Base-by-base conservation (phyloP, 129 eudicot species). In the Rutidosis leptorrhynchoides region DNA sequence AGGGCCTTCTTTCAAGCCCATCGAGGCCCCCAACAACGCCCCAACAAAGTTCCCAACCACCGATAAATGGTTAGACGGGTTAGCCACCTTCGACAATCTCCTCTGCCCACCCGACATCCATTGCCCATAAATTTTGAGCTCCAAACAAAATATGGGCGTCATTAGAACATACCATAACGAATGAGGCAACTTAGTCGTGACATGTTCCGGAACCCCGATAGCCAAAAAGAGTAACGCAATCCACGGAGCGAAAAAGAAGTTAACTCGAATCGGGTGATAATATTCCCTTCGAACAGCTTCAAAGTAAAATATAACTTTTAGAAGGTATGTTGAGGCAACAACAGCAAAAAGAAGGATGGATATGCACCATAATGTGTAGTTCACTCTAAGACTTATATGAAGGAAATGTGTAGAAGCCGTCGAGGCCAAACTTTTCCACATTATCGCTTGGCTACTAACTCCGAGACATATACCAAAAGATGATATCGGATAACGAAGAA, bases 61-160 rank as follows among this genome's bases (percentile, higher is more conserved):
- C 0, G 97, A 77, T 25, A 91, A 74, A 66, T 91, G 96, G 58
- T 87, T 91, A 2, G 90, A 81, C 0, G 96, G 97, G 68, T 91
- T 91, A 1, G 96, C 97, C 72, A 91, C 96, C 70, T 91, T 91
- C 0, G 97, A 91, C 29, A 91, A 86, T 77, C 94, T 73, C 57
- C 97, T 30, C 35, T 87, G 90, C 25, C 97, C 97, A 10, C 97
- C 97, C 0, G 96, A 91, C 97, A 91, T 91, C 97, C 97, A 91
- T 49, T 91, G 97, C 15, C 97, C 97, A 48, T 91, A 91, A 58
- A 91, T 87, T 79, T 91, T 87, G 24, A 91, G 83, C 83, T 91
- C 96, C 2, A 91, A 78, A 52, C 69, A 64, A 21, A 87, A 76
- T 35, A 91, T 77, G 5, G 96, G 97, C 0, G 92, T 45, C 97